These are phyloP conservation scores for Diaporthe humulicola DNA, from an alignment of 2,329 filamentous ascomycete species.

Conservation along the genomic window DNA sequence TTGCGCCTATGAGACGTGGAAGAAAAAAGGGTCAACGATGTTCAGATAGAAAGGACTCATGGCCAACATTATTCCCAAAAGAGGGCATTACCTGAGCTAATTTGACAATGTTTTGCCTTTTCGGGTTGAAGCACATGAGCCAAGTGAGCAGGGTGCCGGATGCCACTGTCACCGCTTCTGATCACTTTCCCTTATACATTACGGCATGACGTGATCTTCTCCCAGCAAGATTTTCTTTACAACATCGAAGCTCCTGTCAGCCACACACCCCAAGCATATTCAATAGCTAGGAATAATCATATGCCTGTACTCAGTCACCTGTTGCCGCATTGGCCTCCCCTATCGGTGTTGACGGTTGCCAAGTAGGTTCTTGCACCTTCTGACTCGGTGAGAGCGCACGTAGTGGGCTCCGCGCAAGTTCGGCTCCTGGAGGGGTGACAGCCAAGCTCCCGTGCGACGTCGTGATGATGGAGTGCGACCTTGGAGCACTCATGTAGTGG, in stretches of 20 bases:
- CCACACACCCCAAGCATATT: too few relatives aligned
- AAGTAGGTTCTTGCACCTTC: neutral
- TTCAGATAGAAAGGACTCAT: neutral
- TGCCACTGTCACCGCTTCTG: neutral
- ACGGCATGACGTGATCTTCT: neutral
- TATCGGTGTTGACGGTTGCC: neutral
- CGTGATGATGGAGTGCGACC: conserved; percentile 16
- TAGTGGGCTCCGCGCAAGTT: neutral
- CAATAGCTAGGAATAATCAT: neutral
- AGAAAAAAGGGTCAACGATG: neutral
- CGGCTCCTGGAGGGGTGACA: conserved; percentile 14
- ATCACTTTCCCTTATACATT: neutral
- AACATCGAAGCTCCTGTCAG: neutral
- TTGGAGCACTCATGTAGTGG: neutral
- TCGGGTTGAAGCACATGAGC: neutral
- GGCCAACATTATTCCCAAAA: too few relatives aligned
- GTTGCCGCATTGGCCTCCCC: neutral
- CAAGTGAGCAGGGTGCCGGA: neutral
- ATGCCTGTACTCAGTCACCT: neutral
- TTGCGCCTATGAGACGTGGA: accelerated
- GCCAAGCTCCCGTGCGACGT: conserved; percentile 24
- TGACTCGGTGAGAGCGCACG: neutral
- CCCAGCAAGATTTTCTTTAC: neutral
- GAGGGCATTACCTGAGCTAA: neutral
- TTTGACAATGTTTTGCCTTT: neutral